Evolutionary conservation across 495 filamentous ascomycete genomes (phyloP).

Genomic region (Podospora didyma): DNA sequence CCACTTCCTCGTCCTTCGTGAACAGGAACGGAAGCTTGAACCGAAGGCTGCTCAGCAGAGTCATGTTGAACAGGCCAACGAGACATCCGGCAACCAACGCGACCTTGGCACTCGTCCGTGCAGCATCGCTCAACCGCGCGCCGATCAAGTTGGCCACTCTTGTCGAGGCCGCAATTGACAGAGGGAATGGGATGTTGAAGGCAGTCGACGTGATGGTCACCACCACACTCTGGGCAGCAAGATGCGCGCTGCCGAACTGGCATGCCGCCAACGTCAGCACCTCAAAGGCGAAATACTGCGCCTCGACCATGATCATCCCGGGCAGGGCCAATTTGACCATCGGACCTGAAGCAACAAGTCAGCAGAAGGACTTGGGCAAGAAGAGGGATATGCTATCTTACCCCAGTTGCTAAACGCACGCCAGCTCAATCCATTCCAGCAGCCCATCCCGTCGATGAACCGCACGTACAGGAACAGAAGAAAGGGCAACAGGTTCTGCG

Average conservation of each 20-base stretch:
- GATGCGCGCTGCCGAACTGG: slow-evolving; percentile 60
- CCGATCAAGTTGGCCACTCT: slow-evolving; percentile 56
- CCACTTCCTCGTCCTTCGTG: slow-evolving; percentile 69
- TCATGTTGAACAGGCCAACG: slow-evolving; percentile 69
- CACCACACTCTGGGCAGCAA: slow-evolving; percentile 53
- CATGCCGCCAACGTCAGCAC: slow-evolving; percentile 63
- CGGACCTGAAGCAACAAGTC: slow-evolving; percentile 31
- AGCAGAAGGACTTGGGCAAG: background rate
- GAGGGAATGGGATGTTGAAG: slow-evolving; percentile 53
- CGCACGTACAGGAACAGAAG: slow-evolving; percentile 70
- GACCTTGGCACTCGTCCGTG: slow-evolving; percentile 59
- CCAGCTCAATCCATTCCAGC: slow-evolving; percentile 79
- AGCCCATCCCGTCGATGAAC: slow-evolving; percentile 71
- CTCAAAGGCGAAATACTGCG: slow-evolving; percentile 75
- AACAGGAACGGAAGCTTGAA: slow-evolving; percentile 66
- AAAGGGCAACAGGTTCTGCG: slow-evolving; percentile 75
- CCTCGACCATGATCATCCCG: slow-evolving; percentile 79
- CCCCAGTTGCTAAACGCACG: slow-evolving; percentile 76
- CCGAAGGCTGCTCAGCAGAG: slow-evolving; percentile 50
- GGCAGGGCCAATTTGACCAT: slow-evolving; percentile 79
- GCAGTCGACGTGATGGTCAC: slow-evolving; percentile 43
- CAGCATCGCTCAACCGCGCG: slow-evolving; percentile 59
- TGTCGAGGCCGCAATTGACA: slow-evolving; percentile 52
- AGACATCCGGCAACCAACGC: slow-evolving; percentile 31
- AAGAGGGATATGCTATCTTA: slow-evolving; percentile 8